Base-by-base conservation (phyloP, 1,139 yeast genomes). In the Spencermartinsiella ligniputridi region DNA sequence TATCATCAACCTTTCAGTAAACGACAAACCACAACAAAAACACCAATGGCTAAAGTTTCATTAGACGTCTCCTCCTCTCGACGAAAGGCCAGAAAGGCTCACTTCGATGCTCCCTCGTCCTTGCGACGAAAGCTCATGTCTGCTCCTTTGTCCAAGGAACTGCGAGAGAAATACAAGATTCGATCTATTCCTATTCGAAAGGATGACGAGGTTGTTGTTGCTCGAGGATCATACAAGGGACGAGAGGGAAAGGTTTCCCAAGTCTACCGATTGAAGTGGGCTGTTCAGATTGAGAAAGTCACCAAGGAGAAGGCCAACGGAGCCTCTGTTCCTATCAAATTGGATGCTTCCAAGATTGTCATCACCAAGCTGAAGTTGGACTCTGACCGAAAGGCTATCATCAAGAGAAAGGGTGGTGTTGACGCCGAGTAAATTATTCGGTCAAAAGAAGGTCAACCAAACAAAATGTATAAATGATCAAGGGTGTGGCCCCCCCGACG, bases 21-120 rank as follows among this genome's bases (percentile, higher is more conserved):
- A 27, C 32, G 5, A 27, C 15, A 27, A 27, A 9, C 32, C 6
- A 27, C 12, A 27, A 9, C 32, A 27, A 47, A 50, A 44, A 34
- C 51, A 47, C 57, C 53, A 59, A 61, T 61, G 65, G 63, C 59
- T 52, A 61, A 61, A 62, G 64, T 61, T 57, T 59, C 63, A 50
- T 58, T 40, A 48, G 62, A 92, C 96, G 97, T 92, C 77, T 89
- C 98, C 70, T 84, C 96, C 75, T 92, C 97, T 72, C 95, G 98
- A 82, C 85, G 96, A 75, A 92, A 92, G 86, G 81, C 97, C 76
- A 90, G 99, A 87, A 92, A 92, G 90, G 98, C 98, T 75, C 85
- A 94, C 87, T 94, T 94, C 90, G 78, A 79, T 67, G 95, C 99
- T 63, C 95, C 98, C 68, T 92, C 98, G 62, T 85, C 92, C 62